phyloP scores from a whole-genome alignment of 345 rosid genomes.

The Laguncularia racemosa region DNA sequence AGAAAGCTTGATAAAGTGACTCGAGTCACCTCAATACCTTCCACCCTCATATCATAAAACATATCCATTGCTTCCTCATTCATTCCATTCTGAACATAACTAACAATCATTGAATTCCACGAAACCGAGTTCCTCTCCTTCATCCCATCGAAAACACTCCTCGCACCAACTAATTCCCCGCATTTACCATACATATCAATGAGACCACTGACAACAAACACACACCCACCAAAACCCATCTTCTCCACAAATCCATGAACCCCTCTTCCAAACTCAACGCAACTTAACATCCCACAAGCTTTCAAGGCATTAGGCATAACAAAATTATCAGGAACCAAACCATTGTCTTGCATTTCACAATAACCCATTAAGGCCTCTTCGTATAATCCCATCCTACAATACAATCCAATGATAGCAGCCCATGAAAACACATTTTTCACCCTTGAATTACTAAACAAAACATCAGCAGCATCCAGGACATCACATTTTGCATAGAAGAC shows the following conservation, averaged over 20 bases:
- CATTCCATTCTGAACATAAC: conserved; percentile 55
- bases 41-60: conserved; percentile 43
- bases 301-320: conserved; percentile 67
- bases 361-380: conserved; percentile 49
- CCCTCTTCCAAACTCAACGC: conserved; percentile 53
- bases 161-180: conserved; percentile 49
- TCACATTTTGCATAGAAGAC: conserved; percentile 61
- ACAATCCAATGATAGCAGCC: conserved; percentile 76
- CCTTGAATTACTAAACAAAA: conserved; percentile 35
- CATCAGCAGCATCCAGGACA: conserved; percentile 32
- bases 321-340: conserved; percentile 56
- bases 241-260: conserved; percentile 62
- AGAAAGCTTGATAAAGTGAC: conserved; percentile 59
- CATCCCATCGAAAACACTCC: conserved; percentile 50
- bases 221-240: conserved; percentile 46
- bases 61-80: conserved; percentile 40
- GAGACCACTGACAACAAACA: conserved; percentile 64
- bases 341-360: conserved; percentile 48
- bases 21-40: conserved; percentile 45
- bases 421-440: conserved; percentile 62
- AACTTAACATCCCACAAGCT: conserved; percentile 55
- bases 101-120: conserved; percentile 60
- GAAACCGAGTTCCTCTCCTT: conserved; percentile 41
- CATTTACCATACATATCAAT: conserved; percentile 65
- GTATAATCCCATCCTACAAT: conserved; percentile 40